Evolutionary conservation across 345 rosid species (phyloP).

Genomic region (Brassica cretica): DNA sequence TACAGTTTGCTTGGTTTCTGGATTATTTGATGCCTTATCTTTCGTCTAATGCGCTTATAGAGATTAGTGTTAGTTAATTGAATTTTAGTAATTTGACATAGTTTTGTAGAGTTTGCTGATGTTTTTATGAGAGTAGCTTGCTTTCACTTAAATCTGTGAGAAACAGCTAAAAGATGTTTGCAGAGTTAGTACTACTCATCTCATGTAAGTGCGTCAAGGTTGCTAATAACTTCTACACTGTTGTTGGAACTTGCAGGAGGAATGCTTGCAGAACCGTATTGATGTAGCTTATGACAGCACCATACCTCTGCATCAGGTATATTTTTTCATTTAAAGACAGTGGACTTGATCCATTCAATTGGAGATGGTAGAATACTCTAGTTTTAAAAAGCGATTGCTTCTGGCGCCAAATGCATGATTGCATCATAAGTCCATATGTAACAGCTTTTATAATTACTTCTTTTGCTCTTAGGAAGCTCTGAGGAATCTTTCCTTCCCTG

Average conservation of each 20-base stretch:
- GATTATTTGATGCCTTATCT: too few relatives aligned
- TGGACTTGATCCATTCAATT: constrained; percentile 4
- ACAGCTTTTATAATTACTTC: background rate
- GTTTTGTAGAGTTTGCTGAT: background rate
- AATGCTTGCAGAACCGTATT: constrained; percentile 84
- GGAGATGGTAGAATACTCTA: constrained; percentile 7
- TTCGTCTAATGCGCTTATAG: too few relatives aligned
- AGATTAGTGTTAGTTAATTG: background rate
- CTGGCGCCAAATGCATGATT: background rate
- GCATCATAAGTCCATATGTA: constrained; percentile 1
- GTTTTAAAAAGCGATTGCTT: background rate
- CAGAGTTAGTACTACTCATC: background rate
- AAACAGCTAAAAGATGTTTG: background rate
- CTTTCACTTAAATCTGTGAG: background rate
- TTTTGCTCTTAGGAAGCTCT: constrained; percentile 65
- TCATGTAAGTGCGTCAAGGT: background rate
- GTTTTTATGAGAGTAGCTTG: background rate
- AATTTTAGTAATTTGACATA: background rate
- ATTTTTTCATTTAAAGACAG: background rate
- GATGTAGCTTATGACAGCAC: constrained; percentile 86
- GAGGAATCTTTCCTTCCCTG: constrained; percentile 84
- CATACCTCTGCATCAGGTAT: constrained; percentile 72
- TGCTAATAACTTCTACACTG: constrained; percentile 6
- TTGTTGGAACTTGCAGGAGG: constrained; percentile 58
- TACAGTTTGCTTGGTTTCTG: too few relatives aligned